Evolutionary conservation across 305 asterid species (phyloP).

Genomic region (Fraxinus xanthoxyloides): DNA sequence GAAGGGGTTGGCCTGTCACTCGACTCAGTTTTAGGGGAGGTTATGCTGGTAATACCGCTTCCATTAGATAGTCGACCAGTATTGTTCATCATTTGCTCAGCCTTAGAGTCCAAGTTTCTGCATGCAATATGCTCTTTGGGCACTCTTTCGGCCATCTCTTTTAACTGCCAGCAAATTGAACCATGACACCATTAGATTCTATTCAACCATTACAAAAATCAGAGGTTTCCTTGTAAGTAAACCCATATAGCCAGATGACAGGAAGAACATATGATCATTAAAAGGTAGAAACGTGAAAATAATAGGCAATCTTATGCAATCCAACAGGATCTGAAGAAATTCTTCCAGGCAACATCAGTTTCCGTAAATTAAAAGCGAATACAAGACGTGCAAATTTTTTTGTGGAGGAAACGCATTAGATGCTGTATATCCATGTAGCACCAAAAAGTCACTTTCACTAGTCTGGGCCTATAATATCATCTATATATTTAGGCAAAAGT

Average conservation of each 20-base stretch:
- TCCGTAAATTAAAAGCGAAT: background rate
- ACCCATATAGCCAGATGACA: background rate
- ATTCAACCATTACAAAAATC: background rate
- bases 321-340: background rate
- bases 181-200: constrained; percentile 5
- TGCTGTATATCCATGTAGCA: background rate
- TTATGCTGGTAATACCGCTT: constrained; percentile 30
- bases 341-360: background rate
- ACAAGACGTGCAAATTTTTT: background rate
- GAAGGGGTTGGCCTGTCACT: constrained; percentile 36
- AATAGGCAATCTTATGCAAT: background rate
- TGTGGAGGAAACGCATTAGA: background rate
- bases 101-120: constrained; percentile 26
- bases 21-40: constrained; percentile 43
- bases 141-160: constrained; percentile 54
- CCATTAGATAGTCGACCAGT: constrained; percentile 39
- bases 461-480: background rate
- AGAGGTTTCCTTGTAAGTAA: background rate
- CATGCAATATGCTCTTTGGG: constrained; percentile 35
- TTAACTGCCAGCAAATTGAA: constrained; percentile 49
- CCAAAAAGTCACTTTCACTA: background rate
- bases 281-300: background rate
- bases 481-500: background rate
- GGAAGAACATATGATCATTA: background rate
- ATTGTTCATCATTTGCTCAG: constrained; percentile 28